phyloP scores from a whole-genome alignment of 2,329 filamentous ascomycete species.

The Fusarium sacchari region DNA sequence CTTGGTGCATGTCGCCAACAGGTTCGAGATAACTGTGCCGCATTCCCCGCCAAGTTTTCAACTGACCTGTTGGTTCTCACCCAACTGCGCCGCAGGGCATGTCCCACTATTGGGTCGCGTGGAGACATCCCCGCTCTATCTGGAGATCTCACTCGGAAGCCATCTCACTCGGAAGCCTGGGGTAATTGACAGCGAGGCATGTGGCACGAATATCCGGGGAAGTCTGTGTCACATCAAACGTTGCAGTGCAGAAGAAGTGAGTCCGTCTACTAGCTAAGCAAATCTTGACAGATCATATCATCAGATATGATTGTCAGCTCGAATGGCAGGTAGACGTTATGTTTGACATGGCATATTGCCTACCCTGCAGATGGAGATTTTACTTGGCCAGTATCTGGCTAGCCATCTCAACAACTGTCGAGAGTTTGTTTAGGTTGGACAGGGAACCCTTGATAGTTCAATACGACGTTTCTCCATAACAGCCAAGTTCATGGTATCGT shows the following conservation, averaged over 20 bases:
- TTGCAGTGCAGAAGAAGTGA: neutral
- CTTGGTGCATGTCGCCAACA: neutral
- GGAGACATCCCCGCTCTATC: neutral
- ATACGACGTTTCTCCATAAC: neutral
- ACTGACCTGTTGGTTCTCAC: neutral
- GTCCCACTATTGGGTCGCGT: conserved; percentile 1
- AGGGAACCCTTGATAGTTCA: neutral
- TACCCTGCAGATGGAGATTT: neutral
- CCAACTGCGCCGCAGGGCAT: neutral
- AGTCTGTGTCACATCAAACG: neutral
- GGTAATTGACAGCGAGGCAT: neutral
- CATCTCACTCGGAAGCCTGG: neutral
- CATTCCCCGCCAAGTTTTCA: neutral
- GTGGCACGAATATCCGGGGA: neutral
- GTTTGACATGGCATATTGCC: too few species aligned
- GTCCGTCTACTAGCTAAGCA: neutral
- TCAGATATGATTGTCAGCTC: too few species aligned
- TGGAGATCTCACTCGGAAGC: neutral
- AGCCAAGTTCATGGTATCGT: neutral
- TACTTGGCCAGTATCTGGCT: too few species aligned
- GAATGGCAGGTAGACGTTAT: too few species aligned
- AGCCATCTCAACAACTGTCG: too few species aligned
- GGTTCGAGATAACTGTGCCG: neutral
- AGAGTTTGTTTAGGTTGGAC: neutral
- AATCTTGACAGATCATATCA: too few species aligned